Evolutionary conservation across 495 filamentous ascomycete genomes (phyloP).

Genomic region (Trichocladium antarcticum): DNA sequence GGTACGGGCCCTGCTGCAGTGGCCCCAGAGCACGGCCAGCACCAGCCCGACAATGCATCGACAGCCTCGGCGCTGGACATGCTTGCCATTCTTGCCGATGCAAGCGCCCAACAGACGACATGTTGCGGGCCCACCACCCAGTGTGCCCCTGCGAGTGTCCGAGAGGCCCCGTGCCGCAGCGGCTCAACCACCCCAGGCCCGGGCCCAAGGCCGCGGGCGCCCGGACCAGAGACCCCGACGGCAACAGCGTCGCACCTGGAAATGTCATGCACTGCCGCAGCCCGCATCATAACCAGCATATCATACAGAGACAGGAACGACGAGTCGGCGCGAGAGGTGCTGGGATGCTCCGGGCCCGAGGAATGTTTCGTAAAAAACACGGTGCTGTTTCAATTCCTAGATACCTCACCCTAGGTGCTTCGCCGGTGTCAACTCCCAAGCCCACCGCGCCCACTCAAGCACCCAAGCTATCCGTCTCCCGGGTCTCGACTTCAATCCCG

Average conservation of each 20-base stretch:
- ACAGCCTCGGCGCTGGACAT: neutral
- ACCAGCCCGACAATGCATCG: neutral
- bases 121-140: neutral
- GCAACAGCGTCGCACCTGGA: neutral
- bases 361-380: constrained; percentile 1
- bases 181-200: neutral
- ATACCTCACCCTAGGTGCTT: no score
- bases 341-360: neutral
- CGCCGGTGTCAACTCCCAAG: no score
- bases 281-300: neutral
- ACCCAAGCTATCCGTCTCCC: no score
- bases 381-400: neutral
- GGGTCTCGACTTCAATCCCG: no score
- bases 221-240: neutral
- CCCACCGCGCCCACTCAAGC: no score
- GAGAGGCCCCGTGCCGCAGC: neutral
- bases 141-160: neutral
- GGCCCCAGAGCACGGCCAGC: neutral
- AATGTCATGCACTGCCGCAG: neutral
- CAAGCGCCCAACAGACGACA: neutral
- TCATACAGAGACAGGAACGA: neutral
- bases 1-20: no score
- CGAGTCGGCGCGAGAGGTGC: neutral
- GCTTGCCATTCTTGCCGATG: neutral
- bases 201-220: neutral